phyloP scores from a whole-genome alignment of 1,284 basidiomycete genomes.

The Sphagnurus paluster region DNA sequence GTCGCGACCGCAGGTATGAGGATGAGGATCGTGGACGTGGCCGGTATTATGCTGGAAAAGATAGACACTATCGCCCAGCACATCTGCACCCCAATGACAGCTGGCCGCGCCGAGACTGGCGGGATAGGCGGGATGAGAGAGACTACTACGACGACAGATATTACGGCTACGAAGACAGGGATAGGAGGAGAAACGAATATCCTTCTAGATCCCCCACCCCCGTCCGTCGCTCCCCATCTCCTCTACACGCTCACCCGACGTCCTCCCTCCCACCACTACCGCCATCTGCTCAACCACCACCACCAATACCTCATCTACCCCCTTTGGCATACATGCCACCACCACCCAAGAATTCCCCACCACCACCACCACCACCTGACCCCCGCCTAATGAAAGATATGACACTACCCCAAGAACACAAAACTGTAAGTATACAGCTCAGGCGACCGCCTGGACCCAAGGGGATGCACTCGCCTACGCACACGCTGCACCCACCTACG shows the following conservation, averaged over 20 bases:
- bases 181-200: too few relatives aligned
- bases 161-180: constrained; percentile 16
- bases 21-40: constrained; percentile 26
- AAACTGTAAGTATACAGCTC: constrained; percentile 34
- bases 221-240: constrained; percentile 16
- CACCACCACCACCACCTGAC: constrained; percentile 46
- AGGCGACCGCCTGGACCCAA: constrained; percentile 46
- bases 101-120: constrained; percentile 26
- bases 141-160: constrained; percentile 21
- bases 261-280: constrained; percentile 13
- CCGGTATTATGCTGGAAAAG: constrained; percentile 19
- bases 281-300: background rate
- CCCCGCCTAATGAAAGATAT: constrained; percentile 33
- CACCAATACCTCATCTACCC: constrained; percentile 21
- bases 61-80: constrained; percentile 25
- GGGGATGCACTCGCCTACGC: constrained; percentile 43
- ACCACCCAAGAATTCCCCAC: constrained; percentile 41
- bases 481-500: constrained; percentile 30
- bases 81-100: constrained; percentile 24
- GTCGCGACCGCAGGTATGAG: constrained; percentile 23
- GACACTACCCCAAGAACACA: constrained; percentile 35
- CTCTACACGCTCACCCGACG: too few relatives aligned
- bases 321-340: constrained; percentile 20
- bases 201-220: constrained; percentile 19
- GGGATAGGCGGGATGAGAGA: constrained; percentile 19